phyloP scores from a whole-genome alignment of 1,284 basidiomycete species.

The Papiliotrema nemorosa region DNA sequence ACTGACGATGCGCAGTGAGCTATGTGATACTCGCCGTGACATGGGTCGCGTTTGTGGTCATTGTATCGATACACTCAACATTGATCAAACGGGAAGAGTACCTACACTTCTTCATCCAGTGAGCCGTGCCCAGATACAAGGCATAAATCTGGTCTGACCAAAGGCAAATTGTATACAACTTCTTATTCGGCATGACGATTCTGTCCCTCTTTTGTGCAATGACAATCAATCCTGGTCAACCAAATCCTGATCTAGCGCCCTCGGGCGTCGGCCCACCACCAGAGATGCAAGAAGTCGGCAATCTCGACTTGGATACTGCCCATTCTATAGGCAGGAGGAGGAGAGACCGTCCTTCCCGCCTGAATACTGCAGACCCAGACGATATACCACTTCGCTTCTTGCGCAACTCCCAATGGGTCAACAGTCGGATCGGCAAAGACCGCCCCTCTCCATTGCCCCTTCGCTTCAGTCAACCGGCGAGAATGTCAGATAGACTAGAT shows the following conservation, averaged over 20 bases:
- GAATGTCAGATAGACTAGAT: no score
- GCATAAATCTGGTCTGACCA: background rate
- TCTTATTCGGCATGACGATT: background rate
- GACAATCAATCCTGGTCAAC: background rate
- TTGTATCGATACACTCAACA: background rate
- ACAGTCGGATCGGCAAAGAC: slow-evolving; percentile 16
- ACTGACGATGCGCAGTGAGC: background rate
- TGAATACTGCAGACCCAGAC: slow-evolving; percentile 10
- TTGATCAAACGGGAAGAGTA: background rate
- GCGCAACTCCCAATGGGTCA: slow-evolving; percentile 25
- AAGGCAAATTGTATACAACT: slow-evolving; percentile 1
- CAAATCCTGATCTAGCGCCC: background rate
- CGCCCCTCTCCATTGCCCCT: slow-evolving; percentile 28
- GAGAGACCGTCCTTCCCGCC: background rate
- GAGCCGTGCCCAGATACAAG: background rate
- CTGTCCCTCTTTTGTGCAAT: background rate
- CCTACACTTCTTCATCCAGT: slow-evolving; percentile 1
- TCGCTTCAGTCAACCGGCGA: background rate
- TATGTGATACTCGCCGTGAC: background rate
- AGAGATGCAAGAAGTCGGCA: no score
- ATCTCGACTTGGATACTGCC: no score
- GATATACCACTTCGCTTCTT: slow-evolving; percentile 32
- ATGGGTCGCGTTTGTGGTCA: background rate
- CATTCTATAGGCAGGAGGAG: no score
- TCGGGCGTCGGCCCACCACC: no score